A percentile compares a stretch with the other conserved stretches of the same genome.
These are phyloP conservation scores for Fraxinus ornus DNA, from an alignment of 305 asterid species.

Conservation along the genomic window DNA sequence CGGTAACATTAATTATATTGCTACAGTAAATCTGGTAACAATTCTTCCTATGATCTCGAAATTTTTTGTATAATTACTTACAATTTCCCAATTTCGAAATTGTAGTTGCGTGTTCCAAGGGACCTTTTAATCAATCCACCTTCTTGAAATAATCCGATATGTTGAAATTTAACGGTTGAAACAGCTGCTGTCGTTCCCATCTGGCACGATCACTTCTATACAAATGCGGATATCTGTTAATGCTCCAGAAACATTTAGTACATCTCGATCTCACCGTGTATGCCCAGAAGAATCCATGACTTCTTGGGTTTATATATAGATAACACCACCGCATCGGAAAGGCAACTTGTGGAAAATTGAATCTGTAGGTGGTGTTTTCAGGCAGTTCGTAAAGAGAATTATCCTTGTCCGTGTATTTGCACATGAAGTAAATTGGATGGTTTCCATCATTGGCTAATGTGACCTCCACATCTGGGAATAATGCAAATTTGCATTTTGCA, in stretches of 20 bases:
- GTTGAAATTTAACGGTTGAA: slow-evolving; percentile 41
- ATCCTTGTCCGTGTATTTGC: slow-evolving; percentile 44
- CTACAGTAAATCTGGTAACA: not conserved
- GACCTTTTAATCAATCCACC: too few relatives aligned
- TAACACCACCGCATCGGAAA: slow-evolving; percentile 85
- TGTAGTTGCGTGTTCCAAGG: not conserved
- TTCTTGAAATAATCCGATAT: slow-evolving; percentile 10
- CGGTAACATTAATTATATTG: not conserved
- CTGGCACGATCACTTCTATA: slow-evolving; percentile 58
- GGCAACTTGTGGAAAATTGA: slow-evolving; percentile 46
- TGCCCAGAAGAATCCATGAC: slow-evolving; percentile 70
- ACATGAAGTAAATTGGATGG: slow-evolving; percentile 48
- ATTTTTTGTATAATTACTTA: not conserved
- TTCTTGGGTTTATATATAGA: slow-evolving; percentile 24
- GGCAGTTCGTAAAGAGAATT: slow-evolving; percentile 34
- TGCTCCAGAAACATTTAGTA: slow-evolving; percentile 77
- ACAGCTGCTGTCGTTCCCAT: slow-evolving; percentile 75
- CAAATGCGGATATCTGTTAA: slow-evolving; percentile 41
- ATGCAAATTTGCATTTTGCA: not conserved
- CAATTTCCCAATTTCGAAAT: not conserved
- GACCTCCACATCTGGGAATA: slow-evolving; percentile 52
- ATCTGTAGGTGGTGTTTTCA: slow-evolving; percentile 38
- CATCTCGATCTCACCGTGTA: slow-evolving; percentile 64
- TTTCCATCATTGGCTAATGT: slow-evolving; percentile 65
- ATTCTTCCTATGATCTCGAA: not conserved